Conservation (phyloP, 345 rosid genomes). For the Syzygium aromaticum region DNA sequence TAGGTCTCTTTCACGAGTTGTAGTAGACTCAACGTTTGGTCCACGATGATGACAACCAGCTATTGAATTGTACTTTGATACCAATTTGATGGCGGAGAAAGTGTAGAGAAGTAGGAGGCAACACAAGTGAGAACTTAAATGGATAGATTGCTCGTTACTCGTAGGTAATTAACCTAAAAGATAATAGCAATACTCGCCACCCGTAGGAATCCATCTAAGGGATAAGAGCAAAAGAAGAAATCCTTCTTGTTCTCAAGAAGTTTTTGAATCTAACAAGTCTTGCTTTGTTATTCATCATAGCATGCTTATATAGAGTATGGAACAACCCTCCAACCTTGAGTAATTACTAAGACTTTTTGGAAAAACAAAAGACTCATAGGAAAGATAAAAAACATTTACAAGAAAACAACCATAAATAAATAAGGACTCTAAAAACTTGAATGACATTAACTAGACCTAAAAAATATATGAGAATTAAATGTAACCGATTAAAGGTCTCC, state of each 20-base stretch:
- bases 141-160: neutral
- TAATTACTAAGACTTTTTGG: too few species aligned
- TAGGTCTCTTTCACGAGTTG: neutral
- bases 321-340: too few species aligned
- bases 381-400: too few species aligned
- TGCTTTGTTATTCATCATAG: neutral
- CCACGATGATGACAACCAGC: neutral
- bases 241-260: neutral
- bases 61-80: accelerated
- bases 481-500: too few species aligned
- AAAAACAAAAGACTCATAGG: too few species aligned
- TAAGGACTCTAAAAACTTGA: too few species aligned
- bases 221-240: neutral
- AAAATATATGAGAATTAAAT: too few species aligned
- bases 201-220: neutral
- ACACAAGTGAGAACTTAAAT: neutral
- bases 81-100: neutral
- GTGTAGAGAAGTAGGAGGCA: neutral
- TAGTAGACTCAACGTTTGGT: neutral
- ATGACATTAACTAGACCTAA: too few species aligned
- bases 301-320: neutral
- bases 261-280: neutral
- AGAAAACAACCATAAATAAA: too few species aligned
- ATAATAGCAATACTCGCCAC: too few species aligned
- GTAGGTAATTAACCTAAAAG: too few species aligned